phyloP scores from a whole-genome alignment of 73 alveolate species.

The Stentor coeruleus region DNA sequence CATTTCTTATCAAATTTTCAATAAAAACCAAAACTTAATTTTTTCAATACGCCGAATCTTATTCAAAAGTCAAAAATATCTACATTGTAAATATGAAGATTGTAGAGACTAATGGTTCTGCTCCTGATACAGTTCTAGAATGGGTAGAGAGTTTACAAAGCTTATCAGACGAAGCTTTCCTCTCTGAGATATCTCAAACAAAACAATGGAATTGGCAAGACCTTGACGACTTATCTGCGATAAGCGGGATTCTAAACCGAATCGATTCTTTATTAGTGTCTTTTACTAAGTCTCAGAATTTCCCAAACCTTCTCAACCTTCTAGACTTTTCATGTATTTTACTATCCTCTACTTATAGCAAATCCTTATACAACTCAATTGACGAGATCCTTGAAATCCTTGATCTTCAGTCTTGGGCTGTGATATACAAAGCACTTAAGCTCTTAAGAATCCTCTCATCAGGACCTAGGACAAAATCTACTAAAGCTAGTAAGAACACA shows the following conservation, averaged over 20 bases:
- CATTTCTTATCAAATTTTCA: too few species aligned
- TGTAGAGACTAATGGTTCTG: not conserved
- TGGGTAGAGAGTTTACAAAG: not conserved
- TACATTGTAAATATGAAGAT: not conserved
- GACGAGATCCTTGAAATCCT: slow-evolving; percentile 1
- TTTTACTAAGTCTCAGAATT: not conserved
- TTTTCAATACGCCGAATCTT: too few species aligned
- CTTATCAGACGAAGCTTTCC: not conserved
- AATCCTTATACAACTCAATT: slow-evolving; percentile 20
- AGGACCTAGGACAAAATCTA: not conserved
- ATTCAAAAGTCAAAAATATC: too few species aligned
- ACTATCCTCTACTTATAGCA: not conserved
- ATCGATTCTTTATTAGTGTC: not conserved
- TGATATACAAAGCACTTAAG: not conserved
- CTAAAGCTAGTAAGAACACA: not conserved
- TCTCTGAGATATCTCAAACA: not conserved
- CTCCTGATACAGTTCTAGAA: not conserved
- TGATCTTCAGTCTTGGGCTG: slow-evolving; percentile 15
- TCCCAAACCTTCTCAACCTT: not conserved
- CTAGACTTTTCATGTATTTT: not conserved
- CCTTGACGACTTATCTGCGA: not conserved
- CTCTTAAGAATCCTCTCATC: not conserved
- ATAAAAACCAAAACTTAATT: too few species aligned
- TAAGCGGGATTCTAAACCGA: slow-evolving; percentile 11
- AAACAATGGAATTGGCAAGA: slow-evolving; percentile 15